Evolutionary conservation across 1,284 basidiomycete species (phyloP).

Genomic region (Earliella scabrosa): DNA sequence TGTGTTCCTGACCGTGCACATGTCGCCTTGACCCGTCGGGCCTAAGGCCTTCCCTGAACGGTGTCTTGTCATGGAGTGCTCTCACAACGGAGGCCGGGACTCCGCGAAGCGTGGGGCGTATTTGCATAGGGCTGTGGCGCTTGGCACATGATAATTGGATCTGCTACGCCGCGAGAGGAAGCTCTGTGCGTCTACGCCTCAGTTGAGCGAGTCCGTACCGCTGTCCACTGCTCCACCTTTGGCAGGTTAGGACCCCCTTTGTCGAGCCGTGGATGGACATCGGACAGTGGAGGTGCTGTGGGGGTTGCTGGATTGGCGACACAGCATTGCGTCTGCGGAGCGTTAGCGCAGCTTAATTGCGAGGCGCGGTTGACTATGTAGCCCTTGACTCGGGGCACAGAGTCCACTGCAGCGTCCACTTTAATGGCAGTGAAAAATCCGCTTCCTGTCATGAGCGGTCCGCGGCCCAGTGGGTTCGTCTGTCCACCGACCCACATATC

Average conservation of each 20-base stretch:
- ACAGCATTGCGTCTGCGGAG: not conserved
- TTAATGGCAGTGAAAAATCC: too few relatives aligned
- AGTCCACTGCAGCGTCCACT: too few relatives aligned
- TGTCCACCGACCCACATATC: too few relatives aligned
- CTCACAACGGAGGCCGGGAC: not conserved
- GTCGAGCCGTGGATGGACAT: too few relatives aligned
- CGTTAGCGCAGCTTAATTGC: too few relatives aligned
- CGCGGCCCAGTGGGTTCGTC: too few relatives aligned
- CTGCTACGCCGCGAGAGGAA: constrained; percentile 5
- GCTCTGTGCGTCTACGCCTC: constrained; percentile 3
- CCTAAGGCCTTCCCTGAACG: too few relatives aligned
- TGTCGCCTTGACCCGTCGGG: too few relatives aligned
- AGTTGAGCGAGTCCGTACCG: not conserved
- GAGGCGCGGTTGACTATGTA: too few relatives aligned
- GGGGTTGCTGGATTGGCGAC: not conserved
- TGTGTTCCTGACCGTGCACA: not conserved
- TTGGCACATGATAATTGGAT: constrained; percentile 3
- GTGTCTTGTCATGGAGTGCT: not conserved
- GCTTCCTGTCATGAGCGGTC: too few relatives aligned
- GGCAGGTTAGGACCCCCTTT: too few relatives aligned
- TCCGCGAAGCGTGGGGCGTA: not conserved
- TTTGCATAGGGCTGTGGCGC: constrained; percentile 2
- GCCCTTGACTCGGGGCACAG: too few relatives aligned
- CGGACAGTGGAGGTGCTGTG: constrained; percentile 1
- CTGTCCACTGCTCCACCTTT: not conserved